Base-by-base conservation (phyloP, 2,329 filamentous ascomycete genomes). In the Cryphonectria nitschkei region DNA sequence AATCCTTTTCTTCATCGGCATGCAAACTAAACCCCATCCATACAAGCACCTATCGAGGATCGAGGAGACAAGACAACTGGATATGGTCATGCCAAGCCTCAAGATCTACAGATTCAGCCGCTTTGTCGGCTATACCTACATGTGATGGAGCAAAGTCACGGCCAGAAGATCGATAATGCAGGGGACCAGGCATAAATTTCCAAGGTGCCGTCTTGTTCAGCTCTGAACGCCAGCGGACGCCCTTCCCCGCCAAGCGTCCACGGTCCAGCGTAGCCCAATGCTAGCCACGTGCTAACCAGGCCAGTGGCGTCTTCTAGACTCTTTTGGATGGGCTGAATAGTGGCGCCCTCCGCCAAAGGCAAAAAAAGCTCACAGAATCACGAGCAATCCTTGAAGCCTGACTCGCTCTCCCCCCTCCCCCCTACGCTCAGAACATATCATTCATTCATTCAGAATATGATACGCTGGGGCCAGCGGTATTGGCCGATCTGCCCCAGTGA, bases 301-400 rank as follows among this genome's bases (percentile, higher is more conserved):
- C 19, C 11, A 16, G 63, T 65, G 63, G 63, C 63, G 63, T 65
- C 63, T 52, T 65, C 41, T 65, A 65, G 63, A 65, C 43, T 41
- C 60, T 64, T 6, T 19, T n/a, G 46, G n/a, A 22, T 39, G 39
- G 11, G 37, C 41, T 29, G 61, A 39, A n/a, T 8, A 43, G 37
- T 43, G 46, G 46, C 46, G 46, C 22, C 9, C 46, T 50, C 22
- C 22, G 7, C 1, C 22, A 8, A 50, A n/a, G 7, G 46, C 3
- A 11, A n/a, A n/a, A 50, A 50, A 56, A 56, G 22, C 26, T 16
- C 29, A 34, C 29, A 32, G 54, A 13, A 58, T 58, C 54, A 58
- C 54, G 26, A 58, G 26, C 26, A 29, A 32, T 6, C 4, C 14
- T 2, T 13, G 2, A 50, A 19, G 6, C 29, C 54, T 58, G 54